Evolutionary conservation across 495 filamentous ascomycete species (phyloP).

Genomic region (Neurospora pannonica): DNA sequence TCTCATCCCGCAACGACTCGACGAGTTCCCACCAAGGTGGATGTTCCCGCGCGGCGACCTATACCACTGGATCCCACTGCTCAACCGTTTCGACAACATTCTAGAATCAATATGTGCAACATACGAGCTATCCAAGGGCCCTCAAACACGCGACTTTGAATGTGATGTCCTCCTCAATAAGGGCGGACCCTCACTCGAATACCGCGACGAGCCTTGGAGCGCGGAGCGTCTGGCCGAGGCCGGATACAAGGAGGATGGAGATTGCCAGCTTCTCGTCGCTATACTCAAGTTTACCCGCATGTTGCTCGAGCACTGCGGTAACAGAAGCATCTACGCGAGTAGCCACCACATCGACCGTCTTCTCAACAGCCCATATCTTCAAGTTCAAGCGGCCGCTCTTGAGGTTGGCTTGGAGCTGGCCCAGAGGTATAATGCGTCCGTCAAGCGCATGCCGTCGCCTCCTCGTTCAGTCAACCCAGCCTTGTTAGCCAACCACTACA

Average conservation of each 20-base stretch:
- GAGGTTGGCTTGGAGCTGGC: slow-evolving; percentile 73
- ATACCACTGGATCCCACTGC: slow-evolving; percentile 93
- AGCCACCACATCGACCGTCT: slow-evolving; percentile 77
- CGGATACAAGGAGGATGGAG: slow-evolving; percentile 63
- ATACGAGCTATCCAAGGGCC: slow-evolving; percentile 72
- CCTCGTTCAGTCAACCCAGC: slow-evolving; percentile 56
- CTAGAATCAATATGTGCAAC: slow-evolving; percentile 70
- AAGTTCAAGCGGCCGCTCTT: slow-evolving; percentile 64
- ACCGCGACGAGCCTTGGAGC: slow-evolving; percentile 29
- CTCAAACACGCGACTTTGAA: slow-evolving; percentile 67
- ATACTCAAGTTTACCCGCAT: slow-evolving; percentile 77
- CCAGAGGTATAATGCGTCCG: slow-evolving; percentile 81
- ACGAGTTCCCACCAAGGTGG: slow-evolving; percentile 78
- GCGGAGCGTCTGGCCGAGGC: slow-evolving; percentile 43
- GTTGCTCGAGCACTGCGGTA: slow-evolving; percentile 89
- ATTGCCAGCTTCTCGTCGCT: slow-evolving; percentile 66
- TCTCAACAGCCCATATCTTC: slow-evolving; percentile 74
- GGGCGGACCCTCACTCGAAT: slow-evolving; percentile 29
- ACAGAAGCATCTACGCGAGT: slow-evolving; percentile 91
- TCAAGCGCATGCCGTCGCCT: slow-evolving; percentile 53
- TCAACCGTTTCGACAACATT: slow-evolving; percentile 89
- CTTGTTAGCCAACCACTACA: slow-evolving; percentile 79
- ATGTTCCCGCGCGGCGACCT: slow-evolving; percentile 94
- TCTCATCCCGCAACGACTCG: slow-evolving; percentile 66
- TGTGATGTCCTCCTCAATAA: slow-evolving; percentile 50